Base-by-base conservation (phyloP, 148 eudicot species). In the Persicaria tinctoria region DNA sequence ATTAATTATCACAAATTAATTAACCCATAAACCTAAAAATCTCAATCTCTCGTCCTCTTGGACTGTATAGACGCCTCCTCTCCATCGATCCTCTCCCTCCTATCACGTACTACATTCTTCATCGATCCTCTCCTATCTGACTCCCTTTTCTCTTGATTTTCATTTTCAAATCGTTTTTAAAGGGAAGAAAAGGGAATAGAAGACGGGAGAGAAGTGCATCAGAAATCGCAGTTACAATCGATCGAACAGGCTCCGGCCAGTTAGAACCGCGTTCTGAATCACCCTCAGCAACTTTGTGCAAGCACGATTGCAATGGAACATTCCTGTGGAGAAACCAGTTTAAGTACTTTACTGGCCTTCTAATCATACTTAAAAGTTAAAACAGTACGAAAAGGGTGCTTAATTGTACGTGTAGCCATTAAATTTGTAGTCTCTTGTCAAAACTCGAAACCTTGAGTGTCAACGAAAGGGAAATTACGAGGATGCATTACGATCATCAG, bases 241-340 rank as follows among this genome's bases (percentile, higher is more conserved):
- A 23, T 23, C 27, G 27, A 23, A 23, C 27, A 20, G 23, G 78
- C 80, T 83, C 88, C 12, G 97, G 91, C 97, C 93, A 91, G 49
- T 82, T 83, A 59, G 86, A 80, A n/a, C 93, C 93, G 27, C 89
- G 88, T 70, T 87, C 93, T 76, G 78, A 72, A 23, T 83, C 84
- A 57, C 83, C 82, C 53, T 51, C 75, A 3, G 93, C 88, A 48
- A 86, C 79, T 79, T 78, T 80, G 81, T 89, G 93, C 83, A 89
- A 77, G 83, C 93, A 89, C 74, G 89, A 74, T 79, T 85, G 88
- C 78, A 89, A 70, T 6, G 88, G 86, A 13, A 89, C 82, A 71
- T 80, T 79, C 93, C 90, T 87, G 77, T 13, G 46, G 50, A 74
- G 23, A 77, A 71, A 45, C 8, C 48, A 57, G 0, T 18, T 57